Percentiles rank a stretch among this genome's conserved stretches.
These are phyloP conservation scores for Lentinula lateritia DNA, from an alignment of 768 basidiomycete species.

Conservation along the genomic window DNA sequence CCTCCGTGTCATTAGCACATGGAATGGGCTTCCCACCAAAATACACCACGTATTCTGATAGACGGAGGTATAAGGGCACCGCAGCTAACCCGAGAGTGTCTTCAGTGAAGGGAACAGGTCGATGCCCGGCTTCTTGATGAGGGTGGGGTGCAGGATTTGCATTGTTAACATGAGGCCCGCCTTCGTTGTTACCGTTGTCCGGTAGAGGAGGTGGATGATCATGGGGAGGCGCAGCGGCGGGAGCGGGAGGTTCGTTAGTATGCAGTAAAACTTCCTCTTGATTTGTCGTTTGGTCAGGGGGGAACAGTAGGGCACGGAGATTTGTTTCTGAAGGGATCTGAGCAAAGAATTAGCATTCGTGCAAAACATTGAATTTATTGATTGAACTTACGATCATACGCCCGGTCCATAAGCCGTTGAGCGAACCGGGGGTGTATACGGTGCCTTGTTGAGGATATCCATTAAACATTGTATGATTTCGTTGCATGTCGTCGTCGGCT, in stretches of 20 bases:
- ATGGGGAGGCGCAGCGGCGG: not conserved
- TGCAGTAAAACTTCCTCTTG: not conserved
- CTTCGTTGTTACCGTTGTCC: not conserved
- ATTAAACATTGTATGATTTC: not conserved
- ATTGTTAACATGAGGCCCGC: not conserved
- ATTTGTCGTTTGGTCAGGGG: constrained; percentile 12
- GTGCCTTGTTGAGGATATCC: constrained; percentile 9
- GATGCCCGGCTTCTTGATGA: not conserved
- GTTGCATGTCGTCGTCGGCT: not conserved
- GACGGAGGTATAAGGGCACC: constrained; percentile 52
- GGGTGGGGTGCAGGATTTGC: not conserved
- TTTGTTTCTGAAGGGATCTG: constrained; percentile 20
- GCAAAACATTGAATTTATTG: not conserved
- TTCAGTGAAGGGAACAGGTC: constrained; percentile 26
- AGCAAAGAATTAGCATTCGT: not conserved
- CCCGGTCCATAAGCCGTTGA: constrained; percentile 58
- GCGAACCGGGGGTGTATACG: constrained; percentile 37
- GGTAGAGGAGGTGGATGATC: not conserved
- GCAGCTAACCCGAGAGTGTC: constrained; percentile 28
- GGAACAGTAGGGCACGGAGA: constrained; percentile 9
- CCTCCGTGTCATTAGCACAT: not conserved
- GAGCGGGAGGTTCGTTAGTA: not conserved
- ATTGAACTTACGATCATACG: constrained; percentile 46
- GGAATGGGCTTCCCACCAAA: not conserved
- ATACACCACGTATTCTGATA: constrained; percentile 44